A percentile compares a stretch with the other conserved stretches of the same genome.
Evolutionary conservation across 2,329 filamentous ascomycete species (phyloP).

Genomic region (Pseudogymnoascus sp.): DNA sequence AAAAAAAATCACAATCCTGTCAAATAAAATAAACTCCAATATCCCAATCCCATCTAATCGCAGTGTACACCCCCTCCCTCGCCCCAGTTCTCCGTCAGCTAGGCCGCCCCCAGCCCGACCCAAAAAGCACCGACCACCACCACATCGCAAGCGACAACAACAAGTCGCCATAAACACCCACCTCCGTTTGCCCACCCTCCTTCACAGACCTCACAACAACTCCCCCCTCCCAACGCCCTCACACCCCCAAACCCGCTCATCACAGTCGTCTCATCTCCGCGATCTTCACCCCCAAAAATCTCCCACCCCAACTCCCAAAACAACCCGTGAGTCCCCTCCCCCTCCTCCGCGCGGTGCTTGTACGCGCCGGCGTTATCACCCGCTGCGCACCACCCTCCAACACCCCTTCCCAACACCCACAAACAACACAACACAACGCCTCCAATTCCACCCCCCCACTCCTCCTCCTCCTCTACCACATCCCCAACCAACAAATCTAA

Average conservation of each 20-base stretch:
- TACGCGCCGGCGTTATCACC: not conserved
- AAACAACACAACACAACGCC: not conserved
- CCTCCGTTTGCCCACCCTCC: conserved; percentile 1
- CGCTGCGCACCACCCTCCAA: not conserved
- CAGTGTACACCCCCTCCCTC: not conserved
- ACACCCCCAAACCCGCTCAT: not conserved
- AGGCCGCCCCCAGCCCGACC: not conserved
- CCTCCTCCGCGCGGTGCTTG: not conserved
- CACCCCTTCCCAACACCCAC: not conserved
- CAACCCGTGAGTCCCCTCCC: not conserved
- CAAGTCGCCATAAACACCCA: conserved; percentile 1
- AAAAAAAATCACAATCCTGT: not conserved
- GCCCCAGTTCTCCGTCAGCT: not conserved
- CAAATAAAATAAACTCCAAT: not conserved
- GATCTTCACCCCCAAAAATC: not conserved
- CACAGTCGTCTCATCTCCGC: not conserved
- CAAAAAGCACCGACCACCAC: conserved; percentile 5
- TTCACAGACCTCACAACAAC: not conserved
- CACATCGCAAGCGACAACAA: conserved; percentile 3
- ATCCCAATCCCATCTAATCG: not conserved
- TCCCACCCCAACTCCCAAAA: not conserved
- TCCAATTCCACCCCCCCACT: not conserved
- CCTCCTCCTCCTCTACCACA: not conserved
- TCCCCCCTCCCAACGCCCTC: not conserved
- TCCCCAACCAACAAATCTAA: not conserved